Evolutionary conservation across 2,329 filamentous ascomycete species (phyloP).

Genomic region (Fusarium concolor): DNA sequence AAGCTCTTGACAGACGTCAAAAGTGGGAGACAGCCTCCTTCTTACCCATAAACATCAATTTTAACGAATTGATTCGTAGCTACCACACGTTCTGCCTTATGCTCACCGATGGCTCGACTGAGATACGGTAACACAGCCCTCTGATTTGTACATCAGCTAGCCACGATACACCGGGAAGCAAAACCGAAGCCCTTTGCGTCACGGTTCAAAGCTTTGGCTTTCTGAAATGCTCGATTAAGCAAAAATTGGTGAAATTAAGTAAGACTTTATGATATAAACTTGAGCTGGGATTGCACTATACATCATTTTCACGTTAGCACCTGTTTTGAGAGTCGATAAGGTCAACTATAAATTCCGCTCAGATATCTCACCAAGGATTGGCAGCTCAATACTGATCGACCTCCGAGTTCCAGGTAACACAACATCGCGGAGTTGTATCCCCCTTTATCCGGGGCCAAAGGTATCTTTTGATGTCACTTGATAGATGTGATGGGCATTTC

Average conservation of each 20-base stretch:
- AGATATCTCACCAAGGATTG: neutral
- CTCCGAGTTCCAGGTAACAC: constrained; percentile 28
- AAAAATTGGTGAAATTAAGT: neutral
- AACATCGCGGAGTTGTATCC: constrained; percentile 24
- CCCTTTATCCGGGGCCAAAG: constrained; percentile 8
- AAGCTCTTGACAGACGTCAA: neutral
- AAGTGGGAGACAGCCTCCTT: neutral
- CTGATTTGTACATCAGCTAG: constrained; percentile 31
- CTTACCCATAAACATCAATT: neutral
- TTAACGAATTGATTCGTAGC: constrained; percentile 2
- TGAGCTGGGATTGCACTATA: neutral
- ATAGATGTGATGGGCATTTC: neutral
- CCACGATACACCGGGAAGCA: constrained; percentile 21
- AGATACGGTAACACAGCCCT: constrained; percentile 35
- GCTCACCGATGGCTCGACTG: constrained; percentile 38
- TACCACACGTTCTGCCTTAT: constrained; percentile 8
- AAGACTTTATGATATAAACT: neutral
- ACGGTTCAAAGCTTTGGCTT: neutral
- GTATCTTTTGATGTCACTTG: constrained; percentile 3
- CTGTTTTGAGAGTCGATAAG: no score
- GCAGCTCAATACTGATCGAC: constrained; percentile 7
- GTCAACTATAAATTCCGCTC: neutral
- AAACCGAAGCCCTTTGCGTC: constrained; percentile 19
- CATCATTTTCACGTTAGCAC: neutral
- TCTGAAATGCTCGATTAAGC: neutral